Base-by-base conservation (phyloP, 306 rosid species). In the Prosopis cineraria region DNA sequence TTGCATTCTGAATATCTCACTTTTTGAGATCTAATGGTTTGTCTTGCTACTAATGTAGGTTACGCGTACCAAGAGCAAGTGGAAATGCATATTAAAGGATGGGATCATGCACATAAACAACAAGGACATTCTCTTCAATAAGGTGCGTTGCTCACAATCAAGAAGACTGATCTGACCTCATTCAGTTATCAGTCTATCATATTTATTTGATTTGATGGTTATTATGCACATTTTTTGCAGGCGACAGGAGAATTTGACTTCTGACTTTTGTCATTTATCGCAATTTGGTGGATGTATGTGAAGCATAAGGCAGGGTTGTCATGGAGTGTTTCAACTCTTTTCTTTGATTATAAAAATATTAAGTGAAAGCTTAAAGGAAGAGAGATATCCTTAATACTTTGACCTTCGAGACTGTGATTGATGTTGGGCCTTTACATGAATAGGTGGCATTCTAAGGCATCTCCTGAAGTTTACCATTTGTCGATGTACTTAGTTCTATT, bases 61-160 rank as follows among this genome's bases (percentile, higher is more conserved):
- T 79, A 90, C 98, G 11, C 98, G 99, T 59, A 96, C 99, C 58
- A 96, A 96, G 89, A 96, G 98, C 88, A 91, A 60, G 93, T 96
- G 99, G 99, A 96, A 93, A 72, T 96, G 99, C 90, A 86, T 93
- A 27, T 80, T 96, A 79, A 96, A 93, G 88, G 99, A 96, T 84
- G 99, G 99, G 75, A 88, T 96, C 81, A 93, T 96, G 98, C 99
- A 83, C 80, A 96, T 96, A 84, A 91, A 93, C 81, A 79, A 96
- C 59, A 96, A 89, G 90, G 99, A 96, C 86, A 73, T 93, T 83
- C 99, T 96, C 86, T 96, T 96, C 77, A 96, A 93, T 73, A 96
- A 96, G 99, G 99, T 90, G 29, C 78, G 72, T 68, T 65, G 56
- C 30, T 75, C 41, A 55, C 13, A 30, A 87, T 36, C 44, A 37